These are phyloP conservation scores for Camelina sativa DNA, from an alignment of 345 rosid species.

Conservation along the genomic window DNA sequence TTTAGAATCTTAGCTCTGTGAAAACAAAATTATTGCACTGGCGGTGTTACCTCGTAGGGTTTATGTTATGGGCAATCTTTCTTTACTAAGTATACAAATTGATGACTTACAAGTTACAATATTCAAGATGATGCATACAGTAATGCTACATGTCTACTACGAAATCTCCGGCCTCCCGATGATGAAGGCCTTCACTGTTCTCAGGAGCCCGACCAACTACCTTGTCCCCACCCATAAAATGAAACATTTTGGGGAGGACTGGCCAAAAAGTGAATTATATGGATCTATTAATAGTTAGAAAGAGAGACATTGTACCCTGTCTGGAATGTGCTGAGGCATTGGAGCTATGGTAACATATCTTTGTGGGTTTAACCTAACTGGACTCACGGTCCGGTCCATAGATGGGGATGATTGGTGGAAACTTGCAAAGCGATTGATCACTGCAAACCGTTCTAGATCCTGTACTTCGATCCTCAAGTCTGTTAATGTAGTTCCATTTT, in stretches of 20 bases:
- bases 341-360: slow-evolving; percentile 86
- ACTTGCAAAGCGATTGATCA: slow-evolving; percentile 88
- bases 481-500: slow-evolving; percentile 62
- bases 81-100: slow-evolving; percentile 39
- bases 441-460: slow-evolving; percentile 78
- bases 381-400: slow-evolving; percentile 49
- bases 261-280: slow-evolving; percentile 28
- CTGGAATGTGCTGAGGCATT: slow-evolving; percentile 81
- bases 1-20: not conserved
- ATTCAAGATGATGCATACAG: slow-evolving; percentile 30
- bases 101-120: slow-evolving; percentile 20
- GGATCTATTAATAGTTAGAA: slow-evolving; percentile 59
- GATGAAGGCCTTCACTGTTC: slow-evolving; percentile 39
- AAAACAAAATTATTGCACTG: not conserved
- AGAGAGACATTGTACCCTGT: slow-evolving; percentile 85
- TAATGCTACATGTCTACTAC: slow-evolving; percentile 33
- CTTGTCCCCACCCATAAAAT: slow-evolving; percentile 34
- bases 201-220: slow-evolving; percentile 34
- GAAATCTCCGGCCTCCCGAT: slow-evolving; percentile 36
- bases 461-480: slow-evolving; percentile 81
- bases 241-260: slow-evolving; percentile 24
- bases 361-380: slow-evolving; percentile 62
- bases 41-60: slow-evolving; percentile 13
- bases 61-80: slow-evolving; percentile 23
- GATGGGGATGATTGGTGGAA: slow-evolving; percentile 58